Evolutionary conservation across 129 eudicot species (phyloP).

Genomic region (Flaveria brownii): DNA sequence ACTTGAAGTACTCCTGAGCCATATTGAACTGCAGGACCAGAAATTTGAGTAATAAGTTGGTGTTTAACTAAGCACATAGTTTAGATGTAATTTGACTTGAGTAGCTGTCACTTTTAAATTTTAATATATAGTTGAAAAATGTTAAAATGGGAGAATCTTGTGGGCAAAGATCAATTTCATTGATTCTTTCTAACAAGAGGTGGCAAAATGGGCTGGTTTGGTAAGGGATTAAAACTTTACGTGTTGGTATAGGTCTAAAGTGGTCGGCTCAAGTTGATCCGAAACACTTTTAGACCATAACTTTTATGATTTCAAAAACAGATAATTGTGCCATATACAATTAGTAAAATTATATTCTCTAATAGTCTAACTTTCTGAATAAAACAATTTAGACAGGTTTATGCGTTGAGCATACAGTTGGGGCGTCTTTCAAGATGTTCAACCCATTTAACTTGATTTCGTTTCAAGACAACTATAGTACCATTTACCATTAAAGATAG

Average conservation of each 20-base stretch:
- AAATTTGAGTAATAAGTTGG: slow-evolving; percentile 24
- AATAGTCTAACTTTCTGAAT: not conserved
- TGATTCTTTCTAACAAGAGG: not conserved
- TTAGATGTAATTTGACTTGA: not conserved
- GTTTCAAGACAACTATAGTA: not conserved
- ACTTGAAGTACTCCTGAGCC: slow-evolving; percentile 93
- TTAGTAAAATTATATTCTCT: not conserved
- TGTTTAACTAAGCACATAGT: slow-evolving; percentile 10
- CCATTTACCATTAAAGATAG: not conserved
- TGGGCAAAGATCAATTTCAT: not conserved
- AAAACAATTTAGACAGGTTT: not conserved
- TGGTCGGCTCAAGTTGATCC: not conserved
- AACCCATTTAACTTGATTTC: not conserved
- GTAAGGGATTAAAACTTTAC: not conserved
- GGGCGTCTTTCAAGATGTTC: not conserved
- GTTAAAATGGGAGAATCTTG: not conserved
- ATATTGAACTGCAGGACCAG: slow-evolving; percentile 64
- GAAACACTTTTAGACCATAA: too few relatives aligned
- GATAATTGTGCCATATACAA: not conserved
- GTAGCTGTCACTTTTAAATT: not conserved
- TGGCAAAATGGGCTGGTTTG: not conserved
- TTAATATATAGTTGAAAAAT: not conserved
- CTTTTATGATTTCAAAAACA: not conserved
- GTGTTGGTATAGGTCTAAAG: not conserved
- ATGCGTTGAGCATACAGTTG: not conserved